phyloP scores from a whole-genome alignment of 495 filamentous ascomycete species.

The Trichoderma parareesei region DNA sequence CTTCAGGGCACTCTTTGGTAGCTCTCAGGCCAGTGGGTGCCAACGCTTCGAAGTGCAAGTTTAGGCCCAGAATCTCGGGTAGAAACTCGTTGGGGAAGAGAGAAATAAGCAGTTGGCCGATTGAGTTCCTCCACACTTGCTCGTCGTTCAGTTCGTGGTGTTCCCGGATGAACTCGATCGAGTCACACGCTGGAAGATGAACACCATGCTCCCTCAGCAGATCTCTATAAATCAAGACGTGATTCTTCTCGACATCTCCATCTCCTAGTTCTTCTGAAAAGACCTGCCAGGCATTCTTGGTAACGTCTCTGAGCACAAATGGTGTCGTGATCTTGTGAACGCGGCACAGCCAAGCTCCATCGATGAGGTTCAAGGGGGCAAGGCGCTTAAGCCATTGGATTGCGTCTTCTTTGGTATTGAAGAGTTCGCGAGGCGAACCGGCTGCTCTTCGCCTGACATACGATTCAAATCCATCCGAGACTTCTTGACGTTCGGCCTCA shows the following conservation, averaged over 20 bases:
- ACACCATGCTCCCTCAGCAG: slow-evolving; percentile 31
- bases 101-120: slow-evolving; percentile 40
- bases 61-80: slow-evolving; percentile 45
- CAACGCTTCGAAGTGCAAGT: slow-evolving; percentile 41
- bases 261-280: slow-evolving; percentile 45
- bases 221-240: slow-evolving; percentile 35
- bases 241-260: slow-evolving; percentile 38
- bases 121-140: slow-evolving; percentile 35
- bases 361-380: slow-evolving; percentile 42
- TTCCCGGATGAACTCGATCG: slow-evolving; percentile 27
- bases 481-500: slow-evolving; percentile 2
- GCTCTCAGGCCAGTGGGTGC: slow-evolving; percentile 33
- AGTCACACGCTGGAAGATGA: slow-evolving; percentile 18
- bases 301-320: slow-evolving; percentile 25
- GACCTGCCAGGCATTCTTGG: slow-evolving; percentile 42
- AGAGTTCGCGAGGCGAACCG: slow-evolving; percentile 21
- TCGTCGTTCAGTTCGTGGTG: slow-evolving; percentile 25
- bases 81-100: slow-evolving; percentile 42
- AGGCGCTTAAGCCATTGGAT: slow-evolving; percentile 31
- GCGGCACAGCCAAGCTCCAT: slow-evolving; percentile 44
- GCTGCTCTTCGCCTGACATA: neutral
- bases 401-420: slow-evolving; percentile 30
- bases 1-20: slow-evolving; percentile 35
- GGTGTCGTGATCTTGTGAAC: slow-evolving; percentile 36
- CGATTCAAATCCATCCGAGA: neutral